phyloP scores from a whole-genome alignment of 148 eudicot genomes.

The Fagopyrum esculentum region DNA sequence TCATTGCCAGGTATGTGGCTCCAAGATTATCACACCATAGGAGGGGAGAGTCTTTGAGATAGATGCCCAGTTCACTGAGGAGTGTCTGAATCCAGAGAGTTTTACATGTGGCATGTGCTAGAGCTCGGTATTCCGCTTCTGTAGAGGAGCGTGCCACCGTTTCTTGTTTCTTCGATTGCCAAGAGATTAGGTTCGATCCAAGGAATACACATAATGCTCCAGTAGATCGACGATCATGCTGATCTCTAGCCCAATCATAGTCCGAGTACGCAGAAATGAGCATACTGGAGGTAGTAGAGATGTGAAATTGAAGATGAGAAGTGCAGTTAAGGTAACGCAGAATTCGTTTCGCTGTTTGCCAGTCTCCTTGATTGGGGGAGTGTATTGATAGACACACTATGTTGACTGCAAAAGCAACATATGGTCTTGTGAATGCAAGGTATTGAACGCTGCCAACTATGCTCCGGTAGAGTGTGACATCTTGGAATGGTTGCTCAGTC shows the following conservation, averaged over 20 bases:
- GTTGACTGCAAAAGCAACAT: not conserved
- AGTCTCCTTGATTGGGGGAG: not conserved
- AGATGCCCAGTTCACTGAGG: not conserved
- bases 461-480: not conserved
- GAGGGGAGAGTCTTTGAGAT: not conserved
- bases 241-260: not conserved
- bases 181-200: not conserved
- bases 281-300: not conserved
- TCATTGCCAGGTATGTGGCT: not conserved
- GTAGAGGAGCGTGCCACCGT: not conserved
- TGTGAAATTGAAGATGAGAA: not conserved
- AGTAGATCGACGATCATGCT: not conserved
- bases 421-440: not conserved
- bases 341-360: not conserved
- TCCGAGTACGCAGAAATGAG: not conserved
- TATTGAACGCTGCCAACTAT: not conserved
- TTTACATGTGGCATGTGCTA: not conserved
- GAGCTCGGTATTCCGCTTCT: not conserved
- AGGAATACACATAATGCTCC: not conserved
- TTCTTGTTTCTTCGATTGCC: too few species aligned
- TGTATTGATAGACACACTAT: not conserved
- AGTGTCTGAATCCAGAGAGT: not conserved
- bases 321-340: not conserved
- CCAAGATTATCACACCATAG: not conserved
- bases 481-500: not conserved